A percentile compares a stretch with the other conserved stretches of the same genome.
Conservation (phyloP, 257 asterid species). For the Catharanthus roseus region DNA sequence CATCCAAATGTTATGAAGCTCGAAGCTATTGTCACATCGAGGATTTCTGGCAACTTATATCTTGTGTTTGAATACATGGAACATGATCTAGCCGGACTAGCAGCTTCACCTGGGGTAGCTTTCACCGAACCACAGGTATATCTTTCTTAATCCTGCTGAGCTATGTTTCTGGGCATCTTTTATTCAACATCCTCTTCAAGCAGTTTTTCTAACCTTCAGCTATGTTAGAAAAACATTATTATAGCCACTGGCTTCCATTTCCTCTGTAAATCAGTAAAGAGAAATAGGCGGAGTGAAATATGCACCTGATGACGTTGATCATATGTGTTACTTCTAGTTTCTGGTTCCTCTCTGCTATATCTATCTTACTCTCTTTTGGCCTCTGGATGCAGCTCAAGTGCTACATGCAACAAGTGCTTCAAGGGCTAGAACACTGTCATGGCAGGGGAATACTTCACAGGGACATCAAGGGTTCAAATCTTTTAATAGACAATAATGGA, state of each 20-base stretch:
- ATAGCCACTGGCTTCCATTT: neutral
- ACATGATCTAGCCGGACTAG: slow-evolving; percentile 94
- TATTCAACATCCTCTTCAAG: neutral
- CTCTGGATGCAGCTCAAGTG: slow-evolving; percentile 61
- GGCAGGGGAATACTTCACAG: slow-evolving; percentile 78
- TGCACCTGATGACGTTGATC: neutral
- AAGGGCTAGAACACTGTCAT: slow-evolving; percentile 87
- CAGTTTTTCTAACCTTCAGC: neutral
- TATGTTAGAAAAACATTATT: neutral
- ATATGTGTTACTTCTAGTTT: neutral
- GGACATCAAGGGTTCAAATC: slow-evolving; percentile 89
- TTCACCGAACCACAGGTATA: slow-evolving; percentile 82
- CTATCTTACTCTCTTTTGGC: neutral
- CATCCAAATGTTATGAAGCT: slow-evolving; percentile 94
- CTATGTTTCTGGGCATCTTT: neutral
- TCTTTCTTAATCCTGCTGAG: slow-evolving; percentile 5
- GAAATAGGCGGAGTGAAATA: neutral
- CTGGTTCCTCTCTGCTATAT: neutral
- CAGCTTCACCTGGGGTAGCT: slow-evolving; percentile 51
- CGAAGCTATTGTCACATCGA: slow-evolving; percentile 73
- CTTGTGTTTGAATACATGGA: slow-evolving; percentile 97
- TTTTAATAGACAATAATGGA: slow-evolving; percentile 67
- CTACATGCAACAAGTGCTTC: slow-evolving; percentile 65
- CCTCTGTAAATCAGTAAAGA: neutral
- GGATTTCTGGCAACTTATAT: slow-evolving; percentile 69